A percentile compares a stretch with the other conserved stretches of the same genome.
Conservation (phyloP, 78 protist genomes). For the Emiliania huxleyi region DNA sequence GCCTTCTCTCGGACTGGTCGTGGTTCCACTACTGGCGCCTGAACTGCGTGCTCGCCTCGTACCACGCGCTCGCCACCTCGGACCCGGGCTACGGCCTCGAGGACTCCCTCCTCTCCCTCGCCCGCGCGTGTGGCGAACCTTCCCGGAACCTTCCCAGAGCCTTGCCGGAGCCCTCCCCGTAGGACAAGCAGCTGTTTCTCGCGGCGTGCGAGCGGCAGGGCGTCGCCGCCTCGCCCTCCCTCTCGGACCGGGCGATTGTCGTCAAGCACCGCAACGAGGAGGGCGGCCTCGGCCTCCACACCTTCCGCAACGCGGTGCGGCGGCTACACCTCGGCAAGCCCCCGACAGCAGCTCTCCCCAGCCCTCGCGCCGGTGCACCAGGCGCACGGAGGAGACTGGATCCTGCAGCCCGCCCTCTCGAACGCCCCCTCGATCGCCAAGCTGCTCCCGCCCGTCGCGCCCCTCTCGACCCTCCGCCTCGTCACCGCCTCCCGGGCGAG, state of each 20-base stretch:
- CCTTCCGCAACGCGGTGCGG: constrained; percentile 15
- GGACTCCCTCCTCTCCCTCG: too few relatives aligned
- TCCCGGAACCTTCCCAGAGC: too few relatives aligned
- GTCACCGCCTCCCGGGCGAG: not conserved
- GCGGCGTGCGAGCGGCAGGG: not conserved
- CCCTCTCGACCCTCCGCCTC: constrained; percentile 20
- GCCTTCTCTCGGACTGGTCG: not conserved
- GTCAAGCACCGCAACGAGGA: constrained; percentile 31
- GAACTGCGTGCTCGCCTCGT: constrained; percentile 14
- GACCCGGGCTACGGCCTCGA: not conserved
- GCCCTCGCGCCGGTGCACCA: too few relatives aligned
- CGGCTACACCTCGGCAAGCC: too few relatives aligned
- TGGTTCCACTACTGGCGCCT: constrained; percentile 36
- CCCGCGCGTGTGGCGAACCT: too few relatives aligned
- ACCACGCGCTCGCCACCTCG: not conserved
- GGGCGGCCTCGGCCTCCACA: constrained; percentile 25
- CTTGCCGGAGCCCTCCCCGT: too few relatives aligned
- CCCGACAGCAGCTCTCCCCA: too few relatives aligned
- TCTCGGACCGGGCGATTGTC: not conserved
- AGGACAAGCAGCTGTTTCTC: constrained; percentile 17
- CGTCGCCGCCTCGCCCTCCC: not conserved
- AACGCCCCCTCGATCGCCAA: not conserved
- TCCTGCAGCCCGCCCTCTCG: not conserved
- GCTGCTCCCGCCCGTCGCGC: constrained; percentile 20
- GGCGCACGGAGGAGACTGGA: constrained; percentile 39